These are phyloP conservation scores for Silene coronaria DNA, from an alignment of 179 eudicot genomes.

Conservation along the genomic window DNA sequence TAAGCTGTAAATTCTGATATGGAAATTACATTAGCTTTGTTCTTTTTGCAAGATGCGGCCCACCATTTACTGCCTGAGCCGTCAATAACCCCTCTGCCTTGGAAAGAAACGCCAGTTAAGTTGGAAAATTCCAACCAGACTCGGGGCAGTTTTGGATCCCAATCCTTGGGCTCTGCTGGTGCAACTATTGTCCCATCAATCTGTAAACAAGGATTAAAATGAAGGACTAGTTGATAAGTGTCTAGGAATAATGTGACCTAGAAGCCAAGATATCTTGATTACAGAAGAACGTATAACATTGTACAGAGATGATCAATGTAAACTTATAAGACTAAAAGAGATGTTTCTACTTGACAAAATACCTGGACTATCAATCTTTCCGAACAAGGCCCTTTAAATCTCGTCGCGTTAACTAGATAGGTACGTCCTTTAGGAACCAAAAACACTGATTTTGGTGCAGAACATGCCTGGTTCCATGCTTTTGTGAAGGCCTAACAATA, in stretches of 20 bases:
- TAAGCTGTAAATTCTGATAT: background rate
- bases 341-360: slow-evolving; percentile 2
- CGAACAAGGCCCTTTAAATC: slow-evolving; percentile 73
- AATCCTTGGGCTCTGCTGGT: slow-evolving; percentile 61
- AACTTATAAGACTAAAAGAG: background rate
- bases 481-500: slow-evolving; percentile 47
- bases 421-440: slow-evolving; percentile 61
- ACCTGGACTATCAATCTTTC: slow-evolving; percentile 59
- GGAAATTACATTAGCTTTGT: slow-evolving; percentile 64
- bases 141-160: slow-evolving; percentile 63
- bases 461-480: slow-evolving; percentile 81
- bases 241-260: background rate
- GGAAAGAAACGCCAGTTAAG: slow-evolving; percentile 51
- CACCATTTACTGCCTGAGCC: slow-evolving; percentile 98
- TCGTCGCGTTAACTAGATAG: slow-evolving; percentile 77
- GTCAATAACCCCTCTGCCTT: slow-evolving; percentile 75
- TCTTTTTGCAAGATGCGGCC: slow-evolving; percentile 92
- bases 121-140: slow-evolving; percentile 70
- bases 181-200: slow-evolving; percentile 84
- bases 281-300: background rate
- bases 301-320: background rate
- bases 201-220: slow-evolving; percentile 25
- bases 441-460: slow-evolving; percentile 51
- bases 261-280: slow-evolving; percentile 10
- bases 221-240: background rate